A percentile compares a stretch with the other conserved stretches of the same genome.
These are phyloP conservation scores for Nemania abortiva DNA, from an alignment of 2,329 filamentous ascomycete genomes.

Conservation along the genomic window DNA sequence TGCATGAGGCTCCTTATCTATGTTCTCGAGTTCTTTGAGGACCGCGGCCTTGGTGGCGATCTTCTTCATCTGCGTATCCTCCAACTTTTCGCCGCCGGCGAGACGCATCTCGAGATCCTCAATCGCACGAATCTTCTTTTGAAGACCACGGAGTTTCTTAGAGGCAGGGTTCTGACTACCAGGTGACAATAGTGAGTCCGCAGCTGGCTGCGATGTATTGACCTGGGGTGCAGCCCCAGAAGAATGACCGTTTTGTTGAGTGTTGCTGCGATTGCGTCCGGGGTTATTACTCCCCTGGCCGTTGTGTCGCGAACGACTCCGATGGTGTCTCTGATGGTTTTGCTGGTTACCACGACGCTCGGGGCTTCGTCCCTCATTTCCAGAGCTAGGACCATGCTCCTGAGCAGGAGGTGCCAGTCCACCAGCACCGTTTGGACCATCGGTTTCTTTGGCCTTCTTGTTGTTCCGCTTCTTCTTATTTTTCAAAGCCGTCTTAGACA, in stretches of 20 bases:
- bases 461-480: constrained; percentile 98
- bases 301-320: constrained; percentile 65
- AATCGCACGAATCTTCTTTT: constrained; percentile 98
- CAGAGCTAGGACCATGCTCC: constrained; percentile 57
- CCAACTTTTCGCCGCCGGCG: constrained; percentile 93
- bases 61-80: constrained; percentile 99
- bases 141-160: constrained; percentile 92
- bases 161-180: constrained; percentile 77
- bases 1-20: constrained; percentile 58
- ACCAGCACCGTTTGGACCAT: constrained; percentile 65
- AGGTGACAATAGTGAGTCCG: constrained; percentile 58
- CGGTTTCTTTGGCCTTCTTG: constrained; percentile 88
- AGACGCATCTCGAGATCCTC: constrained; percentile 98
- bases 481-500: constrained; percentile 89
- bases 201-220: constrained; percentile 56
- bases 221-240: constrained; percentile 46
- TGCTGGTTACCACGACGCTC: constrained; percentile 72
- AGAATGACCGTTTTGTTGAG: constrained; percentile 56
- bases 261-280: constrained; percentile 65
- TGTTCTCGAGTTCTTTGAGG: constrained; percentile 80
- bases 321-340: constrained; percentile 61
- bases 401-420: constrained; percentile 62
- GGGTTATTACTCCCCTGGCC: constrained; percentile 59
- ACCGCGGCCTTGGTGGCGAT: constrained; percentile 89
- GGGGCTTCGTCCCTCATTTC: constrained; percentile 71